Evolutionary conservation across 371 early-diverging fungal genomes (phyloP), one percentile per base, ranked within the genome.

Genomic region (Rhizomucor pusillus): DNA sequence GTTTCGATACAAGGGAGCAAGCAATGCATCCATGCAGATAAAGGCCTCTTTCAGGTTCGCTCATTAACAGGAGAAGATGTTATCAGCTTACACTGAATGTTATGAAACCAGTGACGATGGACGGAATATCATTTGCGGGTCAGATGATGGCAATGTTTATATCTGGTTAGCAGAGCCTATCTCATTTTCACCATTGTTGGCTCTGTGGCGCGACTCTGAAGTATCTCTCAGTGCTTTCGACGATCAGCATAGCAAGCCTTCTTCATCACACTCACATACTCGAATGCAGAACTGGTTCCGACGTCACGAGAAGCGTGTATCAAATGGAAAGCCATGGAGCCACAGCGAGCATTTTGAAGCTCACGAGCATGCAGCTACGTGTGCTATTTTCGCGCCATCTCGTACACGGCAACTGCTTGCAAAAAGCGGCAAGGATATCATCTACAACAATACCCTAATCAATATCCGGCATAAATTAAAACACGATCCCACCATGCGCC

Each of bases 81-180:
- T 23, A 29, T 29, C 6, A 23, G 35, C 16, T 49, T 10, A 1
- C 35, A 20, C 44, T 45, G 18, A 20, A 20, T 20, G 10, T 41
- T 41, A 25, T 24, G 7, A 1, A 3, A 52, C 23, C 46, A 80
- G 86, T 55, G 81, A 83, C 50, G 88, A 89, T 65, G 92, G 90
- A 2, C 63, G 78, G 25, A 91, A 81, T 57, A 85, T 94, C 13
- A 77, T 94, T 18, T 84, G 86, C 56, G 93, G 92, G 10, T 90
- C 91, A 10, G 94, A 95, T 56, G 89, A 92, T 65, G 69, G 80
- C 20, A 71, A 82, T 39, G 77, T 90, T 1, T 90, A 86, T 65
- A 63, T 95, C 2, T 93, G 91, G 90, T 75, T 80, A 43, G 72
- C 86, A 12, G 77, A 81, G 20, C 71, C 72, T 45, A 64, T 67